A percentile compares a stretch with the other conserved stretches of the same genome.
These are phyloP conservation scores for Suillus lakei DNA, from an alignment of 768 basidiomycete species.

Conservation along the genomic window DNA sequence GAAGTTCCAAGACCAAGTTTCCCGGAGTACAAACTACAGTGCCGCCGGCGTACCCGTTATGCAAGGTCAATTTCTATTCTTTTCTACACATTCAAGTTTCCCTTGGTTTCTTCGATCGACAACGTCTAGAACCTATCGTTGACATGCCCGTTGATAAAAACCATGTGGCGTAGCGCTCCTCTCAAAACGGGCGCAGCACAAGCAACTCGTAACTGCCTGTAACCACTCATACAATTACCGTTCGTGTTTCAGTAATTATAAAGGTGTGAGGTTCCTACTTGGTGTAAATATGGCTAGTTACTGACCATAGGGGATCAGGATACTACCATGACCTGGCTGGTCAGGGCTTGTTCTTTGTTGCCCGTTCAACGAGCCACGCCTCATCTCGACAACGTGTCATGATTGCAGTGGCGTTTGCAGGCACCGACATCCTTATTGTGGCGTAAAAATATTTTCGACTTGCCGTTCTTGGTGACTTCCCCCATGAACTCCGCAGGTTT, in stretches of 20 bases:
- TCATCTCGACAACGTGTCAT: neutral
- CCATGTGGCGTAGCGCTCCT: neutral
- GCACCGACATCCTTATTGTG: conserved; percentile 6
- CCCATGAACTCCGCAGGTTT: neutral
- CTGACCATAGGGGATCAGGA: neutral
- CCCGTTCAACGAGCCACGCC: neutral
- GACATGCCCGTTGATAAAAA: neutral
- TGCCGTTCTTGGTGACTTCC: neutral
- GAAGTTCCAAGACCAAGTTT: neutral
- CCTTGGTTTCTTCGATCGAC: neutral
- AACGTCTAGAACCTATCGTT: neutral
- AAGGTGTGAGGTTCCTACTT: neutral
- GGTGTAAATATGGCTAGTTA: neutral
- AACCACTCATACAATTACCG: neutral
- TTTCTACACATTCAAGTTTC: neutral
- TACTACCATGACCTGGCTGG: neutral
- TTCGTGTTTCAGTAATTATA: neutral
- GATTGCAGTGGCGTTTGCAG: conserved; percentile 3
- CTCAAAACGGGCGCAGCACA: neutral
- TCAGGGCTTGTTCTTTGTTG: neutral
- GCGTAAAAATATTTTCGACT: neutral
- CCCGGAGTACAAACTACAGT: neutral
- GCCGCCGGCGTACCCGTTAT: neutral
- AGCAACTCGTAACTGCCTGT: neutral
- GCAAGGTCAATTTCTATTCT: neutral